Evolutionary conservation across 129 eudicot genomes (phyloP), one percentile per base, ranked within the genome.

Genomic region (Lactuca saligna): DNA sequence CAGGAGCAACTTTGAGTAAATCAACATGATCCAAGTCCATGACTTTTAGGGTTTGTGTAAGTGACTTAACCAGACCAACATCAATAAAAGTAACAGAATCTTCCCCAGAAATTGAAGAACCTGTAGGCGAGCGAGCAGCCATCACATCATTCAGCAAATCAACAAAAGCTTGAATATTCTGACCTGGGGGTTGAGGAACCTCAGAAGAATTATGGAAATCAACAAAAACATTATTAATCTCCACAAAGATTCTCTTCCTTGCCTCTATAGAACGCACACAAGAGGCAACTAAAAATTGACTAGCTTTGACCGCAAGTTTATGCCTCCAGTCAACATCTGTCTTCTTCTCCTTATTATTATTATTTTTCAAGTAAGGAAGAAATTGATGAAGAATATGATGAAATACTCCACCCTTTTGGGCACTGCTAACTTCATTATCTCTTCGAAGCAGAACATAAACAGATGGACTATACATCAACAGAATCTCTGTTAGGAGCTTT

Each of bases 231-330:
- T 73, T 61, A 75, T 76, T 83, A 51, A 94, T 75, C 75, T 90
- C 99, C 0, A 80, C n/a, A 56, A 94, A 87, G 13, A 90, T 80
- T 68, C 99, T 85, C 78, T 69, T 89, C 80, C 97, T 83, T 6
- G 96, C 97, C 72, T 94, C 99, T 17, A 88, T 66, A 57, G 99
- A 94, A 53, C 99, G 99, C 74, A 83, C 99, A 78, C 96, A 87
- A n/a, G 93, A 79, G 54, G 97, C 89, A 33, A 90, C 97, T 61
- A 94, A 70, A 66, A 94, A 90, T 82, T 90, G 97, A 74, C 91
- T 74, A 25, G 91, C 96, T 63, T 84, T 82, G 67, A 84, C 79
- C 8, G 97, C 88, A 59, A 94, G 81, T 61, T 89, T 94, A 65
- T 94, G 97, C 66, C 79, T 88, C 99, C 97, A 94, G 51, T 46